phyloP scores from a whole-genome alignment of 2,329 filamentous ascomycete genomes.

The Nemania serpens region DNA sequence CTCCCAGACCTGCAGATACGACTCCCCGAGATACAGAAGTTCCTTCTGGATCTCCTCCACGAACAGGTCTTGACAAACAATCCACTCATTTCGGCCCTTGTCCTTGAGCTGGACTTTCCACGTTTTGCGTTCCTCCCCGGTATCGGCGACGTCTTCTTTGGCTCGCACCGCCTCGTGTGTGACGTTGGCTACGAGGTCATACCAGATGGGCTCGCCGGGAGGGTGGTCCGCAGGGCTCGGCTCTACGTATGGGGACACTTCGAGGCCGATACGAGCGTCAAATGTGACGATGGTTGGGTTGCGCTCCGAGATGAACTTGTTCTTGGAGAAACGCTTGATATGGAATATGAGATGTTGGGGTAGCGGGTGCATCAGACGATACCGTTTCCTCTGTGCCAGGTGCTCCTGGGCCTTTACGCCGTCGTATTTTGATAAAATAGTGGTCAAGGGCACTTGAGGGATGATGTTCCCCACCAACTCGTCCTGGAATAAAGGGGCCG shows the following conservation, averaged over 20 bases:
- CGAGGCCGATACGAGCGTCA: conserved; percentile 76
- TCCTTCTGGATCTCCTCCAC: conserved; percentile 90
- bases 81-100: conserved; percentile 82
- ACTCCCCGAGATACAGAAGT: conserved; percentile 88
- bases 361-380: conserved; percentile 85
- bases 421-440: conserved; percentile 90
- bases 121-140: conserved; percentile 82
- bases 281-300: conserved; percentile 99
- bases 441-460: conserved; percentile 82
- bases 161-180: conserved; percentile 81
- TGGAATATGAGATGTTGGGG: conserved; percentile 92
- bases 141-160: conserved; percentile 84
- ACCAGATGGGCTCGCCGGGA: conserved; percentile 82
- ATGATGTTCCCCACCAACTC: conserved; percentile 95
- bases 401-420: conserved; percentile 86
- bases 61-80: conserved; percentile 90
- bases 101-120: conserved; percentile 94
- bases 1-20: conserved; percentile 97
- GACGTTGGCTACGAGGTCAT: conserved; percentile 95
- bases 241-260: conserved; percentile 90
- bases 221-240: conserved; percentile 75
- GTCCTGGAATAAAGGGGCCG: conserved; percentile 94
- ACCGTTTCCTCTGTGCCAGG: conserved; percentile 83
- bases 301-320: conserved; percentile 94
- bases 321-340: conserved; percentile 94